Evolutionary conservation across 192 early-diverging fungal species (phyloP), one percentile per base, ranked within the genome.

Genomic region (Backusella parvicylindrica): DNA sequence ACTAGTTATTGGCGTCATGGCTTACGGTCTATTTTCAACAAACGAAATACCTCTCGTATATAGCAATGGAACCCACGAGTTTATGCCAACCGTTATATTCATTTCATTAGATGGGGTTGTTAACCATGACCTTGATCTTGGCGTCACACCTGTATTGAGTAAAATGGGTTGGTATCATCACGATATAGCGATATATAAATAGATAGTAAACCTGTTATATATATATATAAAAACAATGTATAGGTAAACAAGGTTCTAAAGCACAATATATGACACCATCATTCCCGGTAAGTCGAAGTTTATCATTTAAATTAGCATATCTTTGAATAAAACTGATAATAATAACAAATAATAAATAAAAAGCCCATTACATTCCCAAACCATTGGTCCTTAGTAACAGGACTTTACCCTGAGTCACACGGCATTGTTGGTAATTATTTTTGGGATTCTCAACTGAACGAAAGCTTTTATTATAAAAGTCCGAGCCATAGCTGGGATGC

Each of bases 361-460:
- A 35, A 86, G 84, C 87, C 84, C 68, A 85, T 94, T 43, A 97
- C 97, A 0, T 97, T 96, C 75, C 94, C 96, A 15, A 98, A 98
- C 83, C 97, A 98, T 82, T 97, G 95, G 79, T 87, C 93, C 1
- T 82, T 98, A 56, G 92, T 88, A 21, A 97, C 97, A 11, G 96
- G 97, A 6, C 79, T 98, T 38, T 97, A 95, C 77, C 95, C 96
- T 8, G 92, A 94, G 63, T 85, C 90, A 5, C 96, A 98, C 76
- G 97, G 97, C n/a, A 95, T 98, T 68, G 92, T 98, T 18, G 90
- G 84, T 72, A 94, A 94, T 72, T 83, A 81, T 63, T 98, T 97
- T 77, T 93, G 86, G 72, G 95, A 96, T 77, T 84, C 93, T 0
- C 60, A 40, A 9, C 69, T 90, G 6, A 92, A 96, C 41, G 87